Evolutionary conservation across 129 eudicot species (phyloP), one percentile per base, ranked within the genome.

Genomic region (Flaveria ramosissima): DNA sequence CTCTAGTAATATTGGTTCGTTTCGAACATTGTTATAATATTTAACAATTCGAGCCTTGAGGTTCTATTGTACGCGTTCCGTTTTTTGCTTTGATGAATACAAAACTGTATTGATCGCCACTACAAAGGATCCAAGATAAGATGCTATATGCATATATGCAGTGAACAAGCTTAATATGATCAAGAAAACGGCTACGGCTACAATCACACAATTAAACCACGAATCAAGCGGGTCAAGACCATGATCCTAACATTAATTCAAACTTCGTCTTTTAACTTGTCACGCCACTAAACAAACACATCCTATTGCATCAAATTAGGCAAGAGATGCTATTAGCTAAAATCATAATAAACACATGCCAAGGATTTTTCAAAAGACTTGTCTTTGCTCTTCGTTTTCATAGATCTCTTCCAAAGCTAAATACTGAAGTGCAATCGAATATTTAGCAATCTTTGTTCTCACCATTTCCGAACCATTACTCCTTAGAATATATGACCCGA

Each of bases 401-500:
- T 55, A 68, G 4, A 74, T 45, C 42, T 67, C 76, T 74, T 74
- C 84, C 80, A 80, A 80, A 74, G 67, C 80, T 70, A 80, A 57
- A 59, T 56, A 56, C 30, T 68, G 84, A 67, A 80, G 46, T 74
- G 84, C 64, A 80, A 80, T 47, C 11, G 84, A 74, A 56, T 74
- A 80, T 61, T 74, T 80, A 56, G 84, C 84, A 68, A 51, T 20
- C 75, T 68, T 74, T 80, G 62, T 67, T 55, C 53, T 66, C 70
- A 30, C 75, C 62, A 53, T 80, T 52, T 80, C 60, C 39, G 46
- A 26, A 55, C 80, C 48, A 73, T 27, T 72, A 9, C 59, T 55
- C 74, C 57, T 78, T 24, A 80, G 39, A 47, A 80, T 68, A 68
- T 73, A 80, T 32, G 84, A 80, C 71, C 84, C 80, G 60, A 74